Evolutionary conservation across 1,284 basidiomycete species (phyloP).

Genomic region (Meira nashicola): DNA sequence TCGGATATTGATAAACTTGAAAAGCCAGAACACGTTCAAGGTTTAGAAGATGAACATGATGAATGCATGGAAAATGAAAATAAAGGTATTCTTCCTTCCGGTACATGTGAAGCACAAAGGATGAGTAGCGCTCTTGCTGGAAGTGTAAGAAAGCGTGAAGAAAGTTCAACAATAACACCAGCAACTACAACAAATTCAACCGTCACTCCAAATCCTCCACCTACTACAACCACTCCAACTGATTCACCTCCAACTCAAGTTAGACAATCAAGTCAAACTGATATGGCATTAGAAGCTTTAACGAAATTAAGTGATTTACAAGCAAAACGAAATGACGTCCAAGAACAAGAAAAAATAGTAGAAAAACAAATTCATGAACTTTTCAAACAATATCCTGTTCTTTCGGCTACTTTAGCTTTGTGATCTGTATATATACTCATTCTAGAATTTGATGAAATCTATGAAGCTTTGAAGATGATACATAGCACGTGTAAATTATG

Average conservation of each 20-base stretch:
- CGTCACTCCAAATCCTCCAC: constrained; percentile 28
- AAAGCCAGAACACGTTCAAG: constrained; percentile 4
- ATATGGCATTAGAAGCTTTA: not conserved
- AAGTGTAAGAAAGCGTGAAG: too few relatives aligned
- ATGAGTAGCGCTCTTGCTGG: not conserved
- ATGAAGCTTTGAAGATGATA: too few relatives aligned
- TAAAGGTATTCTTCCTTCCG: not conserved
- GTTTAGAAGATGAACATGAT: not conserved
- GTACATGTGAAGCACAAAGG: constrained; percentile 6
- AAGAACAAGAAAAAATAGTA: too few relatives aligned
- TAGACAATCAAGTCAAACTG: not conserved
- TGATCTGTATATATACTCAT: too few relatives aligned
- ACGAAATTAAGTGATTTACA: too few relatives aligned
- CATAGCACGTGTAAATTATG: too few relatives aligned
- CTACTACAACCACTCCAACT: constrained; percentile 28
- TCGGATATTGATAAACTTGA: not conserved
- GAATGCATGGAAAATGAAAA: not conserved
- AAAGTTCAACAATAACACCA: too few relatives aligned
- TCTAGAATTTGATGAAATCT: too few relatives aligned
- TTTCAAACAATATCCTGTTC: not conserved
- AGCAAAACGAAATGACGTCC: too few relatives aligned
- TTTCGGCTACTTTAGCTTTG: too few relatives aligned
- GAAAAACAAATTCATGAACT: not conserved
- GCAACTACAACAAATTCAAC: too few relatives aligned
- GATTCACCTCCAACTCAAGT: not conserved